Base-by-base conservation (phyloP, 2,329 filamentous ascomycete genomes). In the Apiospora koreana region DNA sequence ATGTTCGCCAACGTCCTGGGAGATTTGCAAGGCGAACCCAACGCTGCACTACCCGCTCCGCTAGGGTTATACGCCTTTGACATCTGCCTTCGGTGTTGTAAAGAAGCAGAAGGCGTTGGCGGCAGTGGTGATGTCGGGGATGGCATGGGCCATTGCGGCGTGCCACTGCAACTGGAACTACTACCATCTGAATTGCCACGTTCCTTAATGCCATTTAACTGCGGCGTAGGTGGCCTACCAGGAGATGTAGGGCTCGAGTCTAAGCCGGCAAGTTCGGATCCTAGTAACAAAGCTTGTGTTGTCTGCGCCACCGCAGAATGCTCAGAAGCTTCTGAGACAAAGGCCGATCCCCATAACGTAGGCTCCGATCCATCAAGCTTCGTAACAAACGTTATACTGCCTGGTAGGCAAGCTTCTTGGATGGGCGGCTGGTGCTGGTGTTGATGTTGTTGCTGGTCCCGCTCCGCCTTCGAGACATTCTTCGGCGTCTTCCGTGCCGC, bases 1-100 rank as follows among this genome's bases (percentile, higher is more conserved):
- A 74, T 70, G 16, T 71, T 71, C 12, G 70, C 64, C 21, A 69
- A 68, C 62, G 70, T 68, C 62, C 43, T 68, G 28, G 67, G 54
- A n/a, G 58, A 45, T 25, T 62, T 68, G 8, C 65, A 35, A 5
- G 65, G 28, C 12, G 67, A 43, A 14, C 23, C 62, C 69, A 23
- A 64, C 35, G 35, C 58, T 66, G 42, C 31, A 66, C 42, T 67
- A 42, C 64, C 38, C 41, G 42, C 46, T 41, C 28, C 43, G 65
- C 54, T 23, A 68, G 46, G 12, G 54, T 25, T 64, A 25, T 23
- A 43, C 31, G 28, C 54, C 54, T 68, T 23, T 35, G 54, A 62
- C 54, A 62, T 62, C 54, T 62, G 54, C 54, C 54, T 62, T 62
- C 54, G 54, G 31, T 62, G 31, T 18, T 62, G 54, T 14, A 62